Percentiles rank a stretch among this genome's conserved stretches.
These are phyloP conservation scores for Cudoniella acicularis DNA, from an alignment of 495 filamentous ascomycete species.

Conservation along the genomic window DNA sequence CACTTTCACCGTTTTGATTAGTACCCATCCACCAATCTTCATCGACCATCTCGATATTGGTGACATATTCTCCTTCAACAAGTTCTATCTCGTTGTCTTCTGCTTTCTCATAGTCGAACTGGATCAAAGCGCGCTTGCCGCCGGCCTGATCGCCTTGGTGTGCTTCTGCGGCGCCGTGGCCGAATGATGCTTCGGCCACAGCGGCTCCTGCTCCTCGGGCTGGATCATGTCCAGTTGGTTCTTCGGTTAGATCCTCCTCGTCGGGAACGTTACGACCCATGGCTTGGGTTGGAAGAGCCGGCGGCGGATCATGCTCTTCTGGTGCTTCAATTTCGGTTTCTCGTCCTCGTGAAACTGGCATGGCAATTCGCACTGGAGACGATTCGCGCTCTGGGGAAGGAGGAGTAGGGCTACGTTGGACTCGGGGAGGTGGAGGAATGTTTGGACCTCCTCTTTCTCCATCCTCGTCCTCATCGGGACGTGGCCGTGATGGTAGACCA, in stretches of 20 bases:
- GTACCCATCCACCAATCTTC: conserved; percentile 96
- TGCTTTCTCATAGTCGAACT: conserved; percentile 96
- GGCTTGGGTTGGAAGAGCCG: conserved; percentile 51
- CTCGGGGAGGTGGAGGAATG: conserved; percentile 54
- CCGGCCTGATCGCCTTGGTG: conserved; percentile 26
- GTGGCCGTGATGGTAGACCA: conserved; percentile 59
- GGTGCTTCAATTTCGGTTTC: conserved; percentile 50
- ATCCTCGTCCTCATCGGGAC: conserved; percentile 51
- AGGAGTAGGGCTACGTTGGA: conserved; percentile 59
- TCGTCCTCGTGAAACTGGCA: conserved; percentile 69
- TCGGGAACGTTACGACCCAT: conserved; percentile 56
- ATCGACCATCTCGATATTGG: conserved; percentile 97
- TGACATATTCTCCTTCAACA: conserved; percentile 84
- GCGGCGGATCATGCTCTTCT: conserved; percentile 33
- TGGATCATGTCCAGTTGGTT: conserved; percentile 57
- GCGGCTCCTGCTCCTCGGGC: conserved; percentile 51
- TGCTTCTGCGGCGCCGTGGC: conserved; percentile 24
- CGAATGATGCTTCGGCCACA: conserved; percentile 35
- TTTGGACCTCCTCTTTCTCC: conserved; percentile 44
- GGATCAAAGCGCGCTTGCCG: conserved; percentile 70
- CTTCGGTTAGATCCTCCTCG: conserved; percentile 61
- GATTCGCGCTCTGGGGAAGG: conserved; percentile 48
- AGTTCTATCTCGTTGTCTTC: conserved; percentile 96
- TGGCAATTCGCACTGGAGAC: conserved; percentile 82
- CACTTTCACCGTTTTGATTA: conserved; percentile 74